Evolutionary conservation across 108 stramenopile genomes (phyloP), one percentile per base, ranked within the genome.

Genomic region (Parmales sp.): DNA sequence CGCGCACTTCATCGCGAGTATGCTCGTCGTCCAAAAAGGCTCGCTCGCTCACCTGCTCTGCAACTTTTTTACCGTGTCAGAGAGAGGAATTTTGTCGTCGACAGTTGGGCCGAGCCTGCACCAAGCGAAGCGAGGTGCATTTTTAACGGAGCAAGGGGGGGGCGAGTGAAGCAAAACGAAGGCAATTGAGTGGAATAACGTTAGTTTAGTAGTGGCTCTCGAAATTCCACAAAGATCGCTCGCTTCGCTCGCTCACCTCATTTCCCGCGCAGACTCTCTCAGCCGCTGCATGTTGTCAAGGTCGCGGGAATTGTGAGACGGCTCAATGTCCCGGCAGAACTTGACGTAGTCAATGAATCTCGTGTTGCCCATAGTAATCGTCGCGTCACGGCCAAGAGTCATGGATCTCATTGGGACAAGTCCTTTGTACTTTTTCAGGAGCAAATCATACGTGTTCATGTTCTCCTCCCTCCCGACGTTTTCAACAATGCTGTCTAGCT

Each of bases 271-370:
- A 28, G 29, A 34, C 5, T 28, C 54, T 34, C n/a, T 20, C n/a
- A 60, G 54, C 54, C 54, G 29, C 54, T 28, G 29, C 26, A 20
- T 60, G 54, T 60, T 60, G 54, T 60, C 54, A 28, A 60, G 36
- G 28, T 60, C 54, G 29, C 54, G 26, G 26, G 29, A 34, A 34
- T 34, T 60, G 54, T 34, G 36, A 28, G 29, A 34, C 11, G 54
- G 54, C 54, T 60, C 54, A 16, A 60, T 34, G 54, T 60, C 54
- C 54, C 29, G 29, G 54, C 54, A 60, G 54, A 60, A 60, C 54
- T 34, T 28, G 31, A 60, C 54, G 26, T 60, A 60, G 54, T 60
- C 54, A 13, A 60, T 60, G 31, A 34, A 34, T 34, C 54, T 60
- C 4, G 20, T 34, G 46, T 48, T 48, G 46, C 46, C 22, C 31